Evolutionary conservation across 805 yeast genomes (phyloP), one percentile per base, ranked within the genome.

Genomic region (Candida ipomoeae): DNA sequence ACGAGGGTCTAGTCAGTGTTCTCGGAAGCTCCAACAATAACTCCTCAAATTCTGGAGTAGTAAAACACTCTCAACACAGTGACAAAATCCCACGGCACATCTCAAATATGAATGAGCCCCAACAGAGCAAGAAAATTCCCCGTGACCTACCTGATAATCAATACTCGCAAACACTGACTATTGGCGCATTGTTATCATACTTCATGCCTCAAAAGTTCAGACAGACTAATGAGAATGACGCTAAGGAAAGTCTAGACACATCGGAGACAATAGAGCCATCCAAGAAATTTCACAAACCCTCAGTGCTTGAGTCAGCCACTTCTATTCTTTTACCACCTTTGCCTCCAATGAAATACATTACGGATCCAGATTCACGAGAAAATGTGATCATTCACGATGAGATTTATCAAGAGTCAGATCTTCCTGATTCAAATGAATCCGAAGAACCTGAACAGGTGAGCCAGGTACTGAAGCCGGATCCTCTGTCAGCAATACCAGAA

Each of bases 361-460:
- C 76, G 21, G 81, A 89, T 56, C 97, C 97, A 0, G 65, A 66
- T 0, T 59, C 77, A 1, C 73, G 98, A 41, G 81, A 81, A 8
- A 76, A 80, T 49, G 80, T 83, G 1, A 85, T 92, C 21, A 70
- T 92, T 40, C 97, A 94, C 62, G 98, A 92, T 62, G 82, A 85
- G 56, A 67, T 86, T 0, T 92, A 92, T 62, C 62, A 67, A 11
- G 88, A 82, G 33, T 62, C 67, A 1, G 90, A 86, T 56, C 68
- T 86, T 4, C 62, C 62, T 2, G 47, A 40, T 18, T 31, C 36
- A 23, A 13, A 42, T 14, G 21, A 42, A 17, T 20, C 10, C n/a
- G 17, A 35, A 21, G 39, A 40, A 23, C 10, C 32, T 14, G 14
- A 20, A 23, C 31, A n/a, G n/a, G 18, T 7, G 14, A 23, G 14